Percentiles rank a stretch among this genome's conserved stretches.
Conservation (phyloP, 805 yeast genomes). For the Yarrowia sp. region DNA sequence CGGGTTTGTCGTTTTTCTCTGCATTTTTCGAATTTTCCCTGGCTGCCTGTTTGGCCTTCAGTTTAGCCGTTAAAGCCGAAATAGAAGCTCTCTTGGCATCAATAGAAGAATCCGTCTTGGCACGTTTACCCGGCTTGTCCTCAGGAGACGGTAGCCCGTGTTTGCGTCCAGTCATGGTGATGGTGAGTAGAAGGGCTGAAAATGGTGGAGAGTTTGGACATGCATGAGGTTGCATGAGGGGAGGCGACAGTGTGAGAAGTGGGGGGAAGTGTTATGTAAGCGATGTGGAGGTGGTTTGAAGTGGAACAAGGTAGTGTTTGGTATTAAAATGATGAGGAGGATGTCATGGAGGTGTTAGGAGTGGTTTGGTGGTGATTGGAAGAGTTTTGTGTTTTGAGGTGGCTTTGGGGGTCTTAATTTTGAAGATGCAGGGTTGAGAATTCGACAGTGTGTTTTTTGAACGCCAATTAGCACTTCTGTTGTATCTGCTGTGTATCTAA, state of each 20-base stretch:
- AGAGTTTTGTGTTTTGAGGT: neutral
- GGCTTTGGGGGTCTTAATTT: neutral
- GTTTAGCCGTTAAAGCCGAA: neutral
- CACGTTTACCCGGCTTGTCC: constrained; percentile 1
- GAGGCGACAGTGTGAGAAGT: no score
- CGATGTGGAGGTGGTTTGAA: neutral
- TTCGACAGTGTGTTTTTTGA: no score
- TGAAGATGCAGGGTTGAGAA: neutral
- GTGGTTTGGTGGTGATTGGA: no score
- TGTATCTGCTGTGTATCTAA: no score
- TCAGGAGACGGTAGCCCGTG: neutral
- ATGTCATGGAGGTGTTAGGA: neutral
- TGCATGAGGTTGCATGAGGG: neutral
- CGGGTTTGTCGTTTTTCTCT: neutral
- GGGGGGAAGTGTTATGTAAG: neutral
- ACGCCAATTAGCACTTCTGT: no score
- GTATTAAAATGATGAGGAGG: neutral
- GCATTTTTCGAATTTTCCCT: neutral
- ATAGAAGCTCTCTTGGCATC: constrained; percentile 14
- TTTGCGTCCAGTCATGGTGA: constrained; percentile 22
- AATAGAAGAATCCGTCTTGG: constrained; percentile 10
- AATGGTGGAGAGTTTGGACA: constrained; percentile 11
- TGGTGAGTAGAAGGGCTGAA: neutral
- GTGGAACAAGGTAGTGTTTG: no score
- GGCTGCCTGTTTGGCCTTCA: neutral